phyloP scores from a whole-genome alignment of 805 yeast genomes.

The Kregervanrija delftensis region DNA sequence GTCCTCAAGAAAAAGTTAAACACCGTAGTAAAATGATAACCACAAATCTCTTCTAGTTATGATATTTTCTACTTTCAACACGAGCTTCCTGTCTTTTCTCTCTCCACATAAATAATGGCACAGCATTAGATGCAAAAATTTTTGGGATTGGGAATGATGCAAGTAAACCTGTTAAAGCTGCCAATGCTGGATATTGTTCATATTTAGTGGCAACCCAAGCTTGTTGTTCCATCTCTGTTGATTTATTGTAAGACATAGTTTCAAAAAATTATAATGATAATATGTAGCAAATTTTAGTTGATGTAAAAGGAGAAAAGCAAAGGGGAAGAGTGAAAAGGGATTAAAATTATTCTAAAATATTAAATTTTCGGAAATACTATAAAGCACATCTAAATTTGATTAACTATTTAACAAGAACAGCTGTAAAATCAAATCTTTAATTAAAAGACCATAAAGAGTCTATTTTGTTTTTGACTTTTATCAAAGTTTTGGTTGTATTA shows the following conservation, averaged over 20 bases:
- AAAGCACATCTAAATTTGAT: neutral
- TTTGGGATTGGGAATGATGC: slow-evolving; percentile 54
- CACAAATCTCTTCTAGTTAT: neutral
- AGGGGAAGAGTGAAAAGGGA: neutral
- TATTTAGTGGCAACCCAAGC: slow-evolving; percentile 43
- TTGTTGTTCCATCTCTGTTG: slow-evolving; percentile 35
- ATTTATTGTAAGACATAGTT: slow-evolving; percentile 21
- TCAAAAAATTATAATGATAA: neutral
- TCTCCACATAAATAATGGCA: slow-evolving; percentile 48
- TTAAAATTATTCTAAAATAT: no score
- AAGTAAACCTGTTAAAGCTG: slow-evolving; percentile 50
- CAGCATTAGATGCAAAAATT: slow-evolving; percentile 53
- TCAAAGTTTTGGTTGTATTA: no score
- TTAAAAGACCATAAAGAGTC: no score
- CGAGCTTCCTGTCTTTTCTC: slow-evolving; percentile 29
- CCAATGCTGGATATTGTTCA: slow-evolving; percentile 47
- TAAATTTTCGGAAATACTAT: neutral
- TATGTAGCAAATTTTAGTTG: neutral
- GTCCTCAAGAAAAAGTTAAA: no score
- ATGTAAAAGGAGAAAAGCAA: neutral
- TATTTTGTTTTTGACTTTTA: no score
- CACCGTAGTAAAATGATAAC: no score
- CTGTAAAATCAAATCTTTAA: no score
- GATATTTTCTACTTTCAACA: slow-evolving; percentile 11
- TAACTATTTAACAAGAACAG: no score